These are phyloP conservation scores for Botrytis porri DNA, from an alignment of 2,329 filamentous ascomycete genomes.

Conservation along the genomic window DNA sequence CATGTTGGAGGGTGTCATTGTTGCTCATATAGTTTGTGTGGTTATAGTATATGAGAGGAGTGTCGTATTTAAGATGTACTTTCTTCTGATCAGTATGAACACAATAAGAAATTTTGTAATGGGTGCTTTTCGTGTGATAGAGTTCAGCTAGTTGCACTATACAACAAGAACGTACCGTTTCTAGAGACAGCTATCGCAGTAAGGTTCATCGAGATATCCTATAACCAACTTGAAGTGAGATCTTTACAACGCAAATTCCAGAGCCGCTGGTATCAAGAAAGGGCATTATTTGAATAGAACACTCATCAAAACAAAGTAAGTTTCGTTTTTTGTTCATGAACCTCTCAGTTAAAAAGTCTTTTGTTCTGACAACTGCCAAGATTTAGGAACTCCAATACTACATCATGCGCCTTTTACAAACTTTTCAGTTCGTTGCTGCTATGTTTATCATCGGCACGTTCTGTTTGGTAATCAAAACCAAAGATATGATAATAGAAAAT, in stretches of 20 bases:
- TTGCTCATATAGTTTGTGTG: constrained; percentile 11
- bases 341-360: no score
- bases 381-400: background rate
- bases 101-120: background rate
- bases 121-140: background rate
- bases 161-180: background rate
- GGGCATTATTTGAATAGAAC: background rate
- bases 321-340: background rate
- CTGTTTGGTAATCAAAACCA: background rate
- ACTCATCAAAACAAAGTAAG: background rate
- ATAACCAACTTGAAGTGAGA: background rate
- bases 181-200: background rate
- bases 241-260: background rate
- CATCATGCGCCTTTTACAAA: background rate
- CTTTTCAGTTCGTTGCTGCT: background rate
- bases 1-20: constrained; percentile 7
- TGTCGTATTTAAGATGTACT: constrained; percentile 5
- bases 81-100: background rate
- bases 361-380: no score
- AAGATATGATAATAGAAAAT: background rate
- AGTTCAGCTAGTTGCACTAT: background rate
- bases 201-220: background rate
- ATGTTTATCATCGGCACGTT: background rate
- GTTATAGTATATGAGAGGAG: constrained; percentile 10
- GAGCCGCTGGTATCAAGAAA: background rate